phyloP scores from a whole-genome alignment of 257 asterid species.

The Jacaranda copaia region DNA sequence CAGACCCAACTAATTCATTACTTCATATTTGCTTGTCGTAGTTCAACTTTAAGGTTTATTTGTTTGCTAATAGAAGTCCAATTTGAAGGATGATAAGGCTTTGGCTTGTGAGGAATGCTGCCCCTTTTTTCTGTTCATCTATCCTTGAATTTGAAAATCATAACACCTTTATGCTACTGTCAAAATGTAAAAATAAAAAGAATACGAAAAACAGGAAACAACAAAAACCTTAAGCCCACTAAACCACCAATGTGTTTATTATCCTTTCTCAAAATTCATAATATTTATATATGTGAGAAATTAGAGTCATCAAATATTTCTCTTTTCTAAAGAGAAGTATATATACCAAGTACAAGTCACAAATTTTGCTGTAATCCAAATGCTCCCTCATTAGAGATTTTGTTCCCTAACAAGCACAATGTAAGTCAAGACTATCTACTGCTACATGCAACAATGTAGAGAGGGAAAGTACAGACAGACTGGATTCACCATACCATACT shows the following conservation, averaged over 20 bases:
- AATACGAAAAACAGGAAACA: background rate
- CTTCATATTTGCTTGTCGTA: slow-evolving; percentile 3
- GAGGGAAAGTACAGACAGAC: slow-evolving; percentile 24
- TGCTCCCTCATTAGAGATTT: slow-evolving; percentile 8
- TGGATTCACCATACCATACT: slow-evolving; percentile 82
- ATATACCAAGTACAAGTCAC: background rate
- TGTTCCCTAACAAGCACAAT: slow-evolving; percentile 23
- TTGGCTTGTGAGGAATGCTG: slow-evolving; percentile 14
- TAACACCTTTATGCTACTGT: background rate
- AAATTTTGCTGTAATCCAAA: background rate
- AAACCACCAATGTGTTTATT: background rate
- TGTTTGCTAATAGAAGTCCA: background rate
- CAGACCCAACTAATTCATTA: background rate
- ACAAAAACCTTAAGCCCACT: slow-evolving; percentile 4
- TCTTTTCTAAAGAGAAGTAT: background rate
- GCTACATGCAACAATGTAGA: slow-evolving; percentile 19
- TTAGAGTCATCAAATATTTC: background rate
- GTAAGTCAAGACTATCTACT: slow-evolving; percentile 19
- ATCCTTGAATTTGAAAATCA: background rate
- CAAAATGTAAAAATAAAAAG: background rate
- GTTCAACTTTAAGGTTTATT: slow-evolving; percentile 2
- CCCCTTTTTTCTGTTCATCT: background rate
- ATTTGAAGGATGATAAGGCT: background rate
- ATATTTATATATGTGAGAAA: background rate
- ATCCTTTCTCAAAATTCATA: background rate